Evolutionary conservation across 495 filamentous ascomycete genomes (phyloP).

Genomic region (Chlorociboria aeruginascens): DNA sequence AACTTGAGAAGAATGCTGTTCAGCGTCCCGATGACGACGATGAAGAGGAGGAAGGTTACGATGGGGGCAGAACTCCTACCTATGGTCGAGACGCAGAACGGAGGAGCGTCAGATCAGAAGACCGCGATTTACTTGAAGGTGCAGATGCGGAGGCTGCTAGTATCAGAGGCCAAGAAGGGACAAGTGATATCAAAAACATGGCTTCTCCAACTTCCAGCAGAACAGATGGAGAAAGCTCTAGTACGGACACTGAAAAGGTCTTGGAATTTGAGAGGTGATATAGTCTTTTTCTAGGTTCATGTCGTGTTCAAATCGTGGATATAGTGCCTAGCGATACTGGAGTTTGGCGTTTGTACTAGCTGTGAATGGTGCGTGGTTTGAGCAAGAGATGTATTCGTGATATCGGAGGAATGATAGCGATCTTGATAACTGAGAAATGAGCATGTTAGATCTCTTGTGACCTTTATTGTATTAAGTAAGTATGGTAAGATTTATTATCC

Average conservation of each 20-base stretch:
- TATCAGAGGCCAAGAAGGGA: conserved; percentile 11
- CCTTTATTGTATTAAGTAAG: too few species aligned
- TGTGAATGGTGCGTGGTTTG: too few species aligned
- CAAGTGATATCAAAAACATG: conserved; percentile 5
- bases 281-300: neutral
- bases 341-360: too few species aligned
- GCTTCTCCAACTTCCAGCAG: conserved; percentile 6
- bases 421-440: too few species aligned
- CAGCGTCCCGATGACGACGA: conserved; percentile 52
- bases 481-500: too few species aligned
- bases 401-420: too few species aligned
- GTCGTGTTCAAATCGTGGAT: too few species aligned
- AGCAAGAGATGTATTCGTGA: too few species aligned
- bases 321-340: too few species aligned
- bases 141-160: conserved; percentile 55
- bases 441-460: too few species aligned
- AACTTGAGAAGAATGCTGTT: conserved; percentile 67
- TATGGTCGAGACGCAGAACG: conserved; percentile 36
- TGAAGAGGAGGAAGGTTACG: conserved; percentile 64
- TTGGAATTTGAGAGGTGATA: conserved; percentile 28
- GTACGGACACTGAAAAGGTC: conserved; percentile 25
- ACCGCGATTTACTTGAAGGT: conserved; percentile 67
- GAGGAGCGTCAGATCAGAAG: conserved; percentile 54
- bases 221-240: conserved; percentile 10
- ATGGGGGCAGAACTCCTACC: conserved; percentile 23